These are phyloP conservation scores for Sclerotinia borealis DNA, from an alignment of 2,329 filamentous ascomycete genomes.

Conservation along the genomic window DNA sequence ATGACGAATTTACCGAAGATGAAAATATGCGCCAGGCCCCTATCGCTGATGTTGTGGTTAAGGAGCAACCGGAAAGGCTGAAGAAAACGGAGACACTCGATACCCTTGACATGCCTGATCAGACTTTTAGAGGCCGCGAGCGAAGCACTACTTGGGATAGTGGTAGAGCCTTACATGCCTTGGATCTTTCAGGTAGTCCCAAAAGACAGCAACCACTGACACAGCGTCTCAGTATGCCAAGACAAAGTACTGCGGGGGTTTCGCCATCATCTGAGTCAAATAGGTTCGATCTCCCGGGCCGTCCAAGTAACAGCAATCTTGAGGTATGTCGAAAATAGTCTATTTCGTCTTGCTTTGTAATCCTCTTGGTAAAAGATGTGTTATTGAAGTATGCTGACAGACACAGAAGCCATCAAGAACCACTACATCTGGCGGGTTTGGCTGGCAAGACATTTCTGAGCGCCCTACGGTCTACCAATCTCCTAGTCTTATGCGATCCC, in stretches of 20 bases:
- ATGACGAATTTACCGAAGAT: background rate
- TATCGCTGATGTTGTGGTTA: background rate
- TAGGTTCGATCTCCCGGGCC: background rate
- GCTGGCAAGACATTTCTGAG: slow-evolving; percentile 23
- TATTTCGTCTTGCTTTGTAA: background rate
- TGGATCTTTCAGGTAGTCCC: background rate
- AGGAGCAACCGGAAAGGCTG: background rate
- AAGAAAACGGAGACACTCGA: background rate
- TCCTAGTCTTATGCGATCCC: background rate
- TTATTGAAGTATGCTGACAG: background rate
- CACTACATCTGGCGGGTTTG: slow-evolving; percentile 12
- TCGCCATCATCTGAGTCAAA: slow-evolving; percentile 4
- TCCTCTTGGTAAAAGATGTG: background rate
- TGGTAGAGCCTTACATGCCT: slow-evolving; percentile 6
- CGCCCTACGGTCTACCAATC: background rate
- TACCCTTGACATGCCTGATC: background rate
- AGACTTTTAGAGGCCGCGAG: slow-evolving; percentile 10
- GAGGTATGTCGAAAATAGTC: background rate
- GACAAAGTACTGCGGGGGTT: background rate
- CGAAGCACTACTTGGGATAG: slow-evolving; percentile 13
- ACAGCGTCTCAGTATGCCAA: slow-evolving; percentile 2
- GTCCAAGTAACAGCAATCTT: background rate
- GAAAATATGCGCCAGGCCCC: background rate
- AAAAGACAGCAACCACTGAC: background rate
- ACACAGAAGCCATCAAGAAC: slow-evolving; percentile 11